Evolutionary conservation across 129 eudicot species (phyloP).

Genomic region (Centella asiatica): DNA sequence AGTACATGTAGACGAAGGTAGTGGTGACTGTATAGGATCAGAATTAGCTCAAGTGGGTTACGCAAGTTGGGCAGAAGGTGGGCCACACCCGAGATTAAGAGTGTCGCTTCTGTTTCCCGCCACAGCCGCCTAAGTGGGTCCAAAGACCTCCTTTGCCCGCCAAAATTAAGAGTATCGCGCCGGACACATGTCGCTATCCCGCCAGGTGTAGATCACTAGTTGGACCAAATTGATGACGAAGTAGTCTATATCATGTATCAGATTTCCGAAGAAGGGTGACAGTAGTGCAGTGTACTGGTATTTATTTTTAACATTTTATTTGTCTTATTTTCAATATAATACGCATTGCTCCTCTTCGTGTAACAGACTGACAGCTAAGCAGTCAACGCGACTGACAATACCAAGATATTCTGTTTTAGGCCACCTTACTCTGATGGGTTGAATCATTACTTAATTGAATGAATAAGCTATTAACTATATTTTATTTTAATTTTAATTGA

Average conservation of each 20-base stretch:
- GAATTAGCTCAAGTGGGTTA: conserved; percentile 15
- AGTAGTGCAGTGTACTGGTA: no score
- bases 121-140: conserved; percentile 33
- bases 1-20: neutral
- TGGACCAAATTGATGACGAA: neutral
- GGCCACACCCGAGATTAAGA: neutral
- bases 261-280: no score
- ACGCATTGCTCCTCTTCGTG: no score
- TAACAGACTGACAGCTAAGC: neutral
- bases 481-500: no score
- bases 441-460: no score
- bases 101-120: conserved; percentile 37
- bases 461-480: no score
- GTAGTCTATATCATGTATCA: neutral
- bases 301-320: no score
- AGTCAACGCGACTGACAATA: neutral
- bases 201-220: conserved; percentile 13
- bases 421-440: no score
- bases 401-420: neutral
- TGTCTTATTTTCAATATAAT: no score
- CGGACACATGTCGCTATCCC: conserved; percentile 11
- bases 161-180: neutral
- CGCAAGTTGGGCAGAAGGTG: conserved; percentile 22
- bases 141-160: conserved; percentile 19
- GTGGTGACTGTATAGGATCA: neutral